A percentile compares a stretch with the other conserved stretches of the same genome.
phyloP scores from a whole-genome alignment of 2,329 filamentous ascomycete species.

The Cadophora gregata region DNA sequence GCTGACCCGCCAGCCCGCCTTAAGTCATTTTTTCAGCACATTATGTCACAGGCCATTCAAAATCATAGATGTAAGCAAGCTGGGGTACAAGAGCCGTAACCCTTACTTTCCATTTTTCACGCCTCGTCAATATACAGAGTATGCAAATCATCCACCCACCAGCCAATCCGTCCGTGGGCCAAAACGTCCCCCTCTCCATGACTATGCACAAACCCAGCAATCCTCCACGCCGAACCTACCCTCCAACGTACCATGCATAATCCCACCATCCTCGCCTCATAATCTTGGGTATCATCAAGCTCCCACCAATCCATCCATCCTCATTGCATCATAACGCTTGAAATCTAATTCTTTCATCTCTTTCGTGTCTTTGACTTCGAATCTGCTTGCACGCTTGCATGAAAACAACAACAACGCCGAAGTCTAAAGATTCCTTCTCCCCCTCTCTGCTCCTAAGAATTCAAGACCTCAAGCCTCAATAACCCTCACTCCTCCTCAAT shows the following conservation, averaged over 20 bases:
- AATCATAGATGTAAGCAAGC: too few species aligned
- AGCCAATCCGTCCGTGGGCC: neutral
- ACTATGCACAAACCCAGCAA: constrained; percentile 1
- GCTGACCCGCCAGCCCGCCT: too few species aligned
- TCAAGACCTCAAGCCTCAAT: constrained; percentile 26
- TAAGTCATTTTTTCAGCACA: neutral
- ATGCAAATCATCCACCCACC: neutral
- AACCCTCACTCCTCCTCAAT: constrained; percentile 38
- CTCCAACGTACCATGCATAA: neutral
- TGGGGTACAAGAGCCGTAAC: neutral
- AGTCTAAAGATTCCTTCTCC: constrained; percentile 18
- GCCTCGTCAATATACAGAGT: constrained; percentile 10
- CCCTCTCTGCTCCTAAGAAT: constrained; percentile 13
- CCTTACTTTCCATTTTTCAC: neutral
- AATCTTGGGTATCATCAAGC: constrained; percentile 9
- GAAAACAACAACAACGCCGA: constrained; percentile 4
- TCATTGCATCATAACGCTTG: constrained; percentile 16
- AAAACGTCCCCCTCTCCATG: too few species aligned
- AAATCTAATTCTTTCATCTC: constrained; percentile 22
- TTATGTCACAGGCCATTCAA: too few species aligned
- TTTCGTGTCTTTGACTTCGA: constrained; percentile 2
- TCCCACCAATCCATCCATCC: constrained; percentile 4
- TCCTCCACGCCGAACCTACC: neutral
- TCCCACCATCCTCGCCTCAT: neutral
- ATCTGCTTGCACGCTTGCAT: constrained; percentile 4